Conservation (phyloP, 495 filamentous ascomycete genomes). For the Annulohypoxylon maeteangense region DNA sequence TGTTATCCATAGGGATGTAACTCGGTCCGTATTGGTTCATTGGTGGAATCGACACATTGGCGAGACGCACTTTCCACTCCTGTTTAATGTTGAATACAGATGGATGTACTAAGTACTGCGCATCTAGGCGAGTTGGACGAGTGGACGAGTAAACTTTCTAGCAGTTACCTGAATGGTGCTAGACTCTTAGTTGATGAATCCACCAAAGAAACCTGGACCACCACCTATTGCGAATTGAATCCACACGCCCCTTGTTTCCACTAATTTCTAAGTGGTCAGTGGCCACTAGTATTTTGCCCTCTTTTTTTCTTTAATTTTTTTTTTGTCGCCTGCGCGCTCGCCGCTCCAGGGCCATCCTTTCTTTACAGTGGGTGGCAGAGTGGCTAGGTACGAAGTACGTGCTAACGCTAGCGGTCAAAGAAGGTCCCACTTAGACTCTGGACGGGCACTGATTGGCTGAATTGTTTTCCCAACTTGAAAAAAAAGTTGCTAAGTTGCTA, state of each 20-base stretch:
- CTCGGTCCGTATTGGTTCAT: background rate
- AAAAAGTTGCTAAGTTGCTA: slow-evolving; percentile 1
- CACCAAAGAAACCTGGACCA: slow-evolving; percentile 30
- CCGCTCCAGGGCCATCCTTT: slow-evolving; percentile 23
- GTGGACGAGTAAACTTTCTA: slow-evolving; percentile 17
- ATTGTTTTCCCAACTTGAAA: slow-evolving; percentile 15
- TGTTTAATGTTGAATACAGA: background rate
- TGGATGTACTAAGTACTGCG: slow-evolving; percentile 5
- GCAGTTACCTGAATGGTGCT: slow-evolving; percentile 34
- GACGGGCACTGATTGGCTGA: slow-evolving; percentile 23
- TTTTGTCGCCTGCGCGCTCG: slow-evolving; percentile 33
- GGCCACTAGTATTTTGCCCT: slow-evolving; percentile 17
- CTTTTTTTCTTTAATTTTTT: slow-evolving; percentile 9
- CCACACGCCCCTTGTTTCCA: slow-evolving; percentile 28
- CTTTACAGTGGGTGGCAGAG: background rate
- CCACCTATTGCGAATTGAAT: slow-evolving; percentile 20
- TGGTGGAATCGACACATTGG: slow-evolving; percentile 18
- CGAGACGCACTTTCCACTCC: slow-evolving; percentile 10
- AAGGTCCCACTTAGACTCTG: slow-evolving; percentile 29
- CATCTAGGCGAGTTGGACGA: background rate
- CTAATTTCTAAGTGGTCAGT: slow-evolving; percentile 23
- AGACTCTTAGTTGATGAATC: slow-evolving; percentile 6
- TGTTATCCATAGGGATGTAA: background rate
- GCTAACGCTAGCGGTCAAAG: slow-evolving; percentile 37
- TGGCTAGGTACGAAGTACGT: slow-evolving; percentile 18